These are phyloP conservation scores for Jacaranda copaia DNA, from an alignment of 257 asterid species.

Conservation along the genomic window DNA sequence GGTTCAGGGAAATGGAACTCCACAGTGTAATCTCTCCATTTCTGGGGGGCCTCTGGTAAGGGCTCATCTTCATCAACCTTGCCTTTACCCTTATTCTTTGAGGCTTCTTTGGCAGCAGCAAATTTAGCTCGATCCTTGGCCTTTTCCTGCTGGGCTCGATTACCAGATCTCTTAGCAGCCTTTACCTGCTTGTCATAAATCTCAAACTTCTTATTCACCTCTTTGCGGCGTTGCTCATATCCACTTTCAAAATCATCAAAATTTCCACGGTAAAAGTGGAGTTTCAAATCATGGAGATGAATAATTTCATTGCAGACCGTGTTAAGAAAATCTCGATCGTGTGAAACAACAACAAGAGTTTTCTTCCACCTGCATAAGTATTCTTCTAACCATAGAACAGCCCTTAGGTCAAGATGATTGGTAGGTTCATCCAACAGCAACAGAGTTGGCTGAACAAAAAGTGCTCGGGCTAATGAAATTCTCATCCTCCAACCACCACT, in stretches of 20 bases:
- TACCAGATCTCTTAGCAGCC: constrained; percentile 66
- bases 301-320: constrained; percentile 61
- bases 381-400: constrained; percentile 71
- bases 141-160: constrained; percentile 60
- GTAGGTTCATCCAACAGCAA: constrained; percentile 68
- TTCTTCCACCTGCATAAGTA: constrained; percentile 71
- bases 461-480: constrained; percentile 67
- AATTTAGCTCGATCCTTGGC: constrained; percentile 62
- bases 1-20: constrained; percentile 76
- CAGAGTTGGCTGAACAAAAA: constrained; percentile 68
- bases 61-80: constrained; percentile 61
- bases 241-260: constrained; percentile 59
- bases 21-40: constrained; percentile 69
- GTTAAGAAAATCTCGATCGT: constrained; percentile 67
- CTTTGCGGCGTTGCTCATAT: constrained; percentile 64
- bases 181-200: constrained; percentile 53
- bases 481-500: constrained; percentile 83
- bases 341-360: constrained; percentile 70
- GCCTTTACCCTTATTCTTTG: constrained; percentile 51
- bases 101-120: constrained; percentile 56
- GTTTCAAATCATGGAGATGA: constrained; percentile 64
- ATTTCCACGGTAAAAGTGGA: constrained; percentile 59
- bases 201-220: constrained; percentile 59
- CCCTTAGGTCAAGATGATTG: constrained; percentile 69
- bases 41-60: constrained; percentile 58